Evolutionary conservation across 2,329 filamentous ascomycete genomes (phyloP).

Genomic region (Leptographium radiaticola): DNA sequence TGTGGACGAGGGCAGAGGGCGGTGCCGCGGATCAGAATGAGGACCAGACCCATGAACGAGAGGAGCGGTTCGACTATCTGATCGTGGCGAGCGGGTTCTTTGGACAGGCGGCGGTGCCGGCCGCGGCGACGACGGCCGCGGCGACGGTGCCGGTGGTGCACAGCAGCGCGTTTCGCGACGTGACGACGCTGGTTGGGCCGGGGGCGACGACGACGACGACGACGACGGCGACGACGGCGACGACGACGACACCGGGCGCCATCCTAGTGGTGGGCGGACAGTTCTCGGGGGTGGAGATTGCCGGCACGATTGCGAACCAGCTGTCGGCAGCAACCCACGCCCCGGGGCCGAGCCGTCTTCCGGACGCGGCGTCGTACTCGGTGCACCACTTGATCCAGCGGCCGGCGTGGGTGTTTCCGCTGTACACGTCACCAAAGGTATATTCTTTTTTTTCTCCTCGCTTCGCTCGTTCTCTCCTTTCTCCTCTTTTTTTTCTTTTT

Average conservation of each 20-base stretch:
- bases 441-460: constrained; percentile 1
- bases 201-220: no score
- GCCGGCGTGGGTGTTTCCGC: constrained; percentile 60
- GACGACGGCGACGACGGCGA: no score
- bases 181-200: constrained; percentile 31
- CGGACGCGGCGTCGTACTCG: constrained; percentile 34
- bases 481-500: background rate
- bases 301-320: constrained; percentile 57
- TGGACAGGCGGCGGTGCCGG: constrained; percentile 42
- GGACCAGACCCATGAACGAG: background rate
- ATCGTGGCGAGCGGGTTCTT: constrained; percentile 69
- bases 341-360: constrained; percentile 26
- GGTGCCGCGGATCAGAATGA: background rate
- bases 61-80: constrained; percentile 51
- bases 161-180: constrained; percentile 51
- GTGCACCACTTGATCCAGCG: constrained; percentile 58
- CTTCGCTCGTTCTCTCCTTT: background rate
- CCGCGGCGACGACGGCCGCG: constrained; percentile 11
- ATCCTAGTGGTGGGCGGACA: constrained; percentile 68
- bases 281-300: constrained; percentile 71
- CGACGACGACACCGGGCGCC: constrained; percentile 24
- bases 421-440: constrained; percentile 39
- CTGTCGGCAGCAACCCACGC: constrained; percentile 51
- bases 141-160: constrained; percentile 43
- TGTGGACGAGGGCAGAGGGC: constrained; percentile 13